Conservation (phyloP, 2,329 filamentous ascomycete genomes). For the Beauveria brongniartii region DNA sequence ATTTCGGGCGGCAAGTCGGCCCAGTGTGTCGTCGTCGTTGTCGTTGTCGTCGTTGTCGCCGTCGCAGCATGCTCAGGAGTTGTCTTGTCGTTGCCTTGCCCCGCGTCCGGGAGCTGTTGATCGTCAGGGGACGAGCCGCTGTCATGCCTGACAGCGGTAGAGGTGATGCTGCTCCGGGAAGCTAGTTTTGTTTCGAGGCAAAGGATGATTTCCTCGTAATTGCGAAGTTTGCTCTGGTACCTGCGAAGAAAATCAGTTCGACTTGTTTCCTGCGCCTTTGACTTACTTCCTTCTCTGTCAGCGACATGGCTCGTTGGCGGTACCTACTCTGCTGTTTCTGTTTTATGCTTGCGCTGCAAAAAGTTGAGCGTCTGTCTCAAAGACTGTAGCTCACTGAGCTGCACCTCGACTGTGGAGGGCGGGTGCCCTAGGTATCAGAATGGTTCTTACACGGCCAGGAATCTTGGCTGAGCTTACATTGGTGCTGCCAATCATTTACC, state of each 20-base stretch:
- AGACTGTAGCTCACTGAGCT: constrained; percentile 88
- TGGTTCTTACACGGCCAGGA: constrained; percentile 78
- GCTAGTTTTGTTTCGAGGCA: not conserved
- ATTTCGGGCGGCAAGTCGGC: constrained; percentile 86
- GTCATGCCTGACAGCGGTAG: constrained; percentile 22
- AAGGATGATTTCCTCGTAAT: not conserved
- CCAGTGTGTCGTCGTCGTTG: not conserved
- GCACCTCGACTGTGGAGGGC: constrained; percentile 60
- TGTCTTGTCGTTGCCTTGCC: not conserved
- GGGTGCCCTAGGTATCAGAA: constrained; percentile 42
- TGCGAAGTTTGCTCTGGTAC: not conserved
- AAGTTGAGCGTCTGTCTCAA: constrained; percentile 88
- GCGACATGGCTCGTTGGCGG: not conserved
- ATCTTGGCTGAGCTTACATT: constrained; percentile 30
- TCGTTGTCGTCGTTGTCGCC: no score
- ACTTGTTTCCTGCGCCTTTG: not conserved
- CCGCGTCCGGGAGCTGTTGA: not conserved
- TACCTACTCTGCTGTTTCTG: constrained; percentile 76
- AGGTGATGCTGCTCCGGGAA: constrained; percentile 2
- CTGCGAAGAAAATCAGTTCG: not conserved
- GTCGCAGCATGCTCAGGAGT: no score
- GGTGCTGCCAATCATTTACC: not conserved
- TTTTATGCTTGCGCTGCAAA: constrained; percentile 81
- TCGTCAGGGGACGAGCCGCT: not conserved
- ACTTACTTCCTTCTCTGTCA: no score